Conservation (phyloP, 768 basidiomycete species). For the Calocera viscosa region DNA sequence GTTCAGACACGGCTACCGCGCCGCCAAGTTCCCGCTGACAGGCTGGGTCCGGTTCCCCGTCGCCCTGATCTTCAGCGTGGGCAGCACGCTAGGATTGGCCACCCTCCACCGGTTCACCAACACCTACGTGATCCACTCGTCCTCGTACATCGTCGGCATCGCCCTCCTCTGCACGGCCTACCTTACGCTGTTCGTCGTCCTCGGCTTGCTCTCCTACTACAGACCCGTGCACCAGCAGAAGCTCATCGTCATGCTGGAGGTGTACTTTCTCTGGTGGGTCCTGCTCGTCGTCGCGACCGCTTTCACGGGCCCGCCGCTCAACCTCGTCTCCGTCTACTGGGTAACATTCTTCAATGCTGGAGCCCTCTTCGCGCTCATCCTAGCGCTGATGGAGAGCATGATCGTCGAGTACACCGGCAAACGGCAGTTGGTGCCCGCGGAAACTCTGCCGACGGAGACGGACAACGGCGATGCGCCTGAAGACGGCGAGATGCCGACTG, state of each 20-base stretch:
- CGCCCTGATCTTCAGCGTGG: conserved; percentile 36
- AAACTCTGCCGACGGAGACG: conserved; percentile 1
- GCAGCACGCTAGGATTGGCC: conserved; percentile 38
- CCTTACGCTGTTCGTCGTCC: conserved; percentile 34
- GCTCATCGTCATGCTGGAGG: conserved; percentile 39
- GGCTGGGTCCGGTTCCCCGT: conserved; percentile 51
- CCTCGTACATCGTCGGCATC: conserved; percentile 39
- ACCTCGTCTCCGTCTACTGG: conserved; percentile 33
- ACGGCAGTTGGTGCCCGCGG: not conserved
- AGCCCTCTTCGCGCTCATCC: conserved; percentile 32
- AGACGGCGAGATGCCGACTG: conserved; percentile 29
- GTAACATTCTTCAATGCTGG: conserved; percentile 43
- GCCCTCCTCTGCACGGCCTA: conserved; percentile 42
- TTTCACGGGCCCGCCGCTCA: not conserved
- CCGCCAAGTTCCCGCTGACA: conserved; percentile 18
- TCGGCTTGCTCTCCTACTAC: conserved; percentile 24
- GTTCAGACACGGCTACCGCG: conserved; percentile 21
- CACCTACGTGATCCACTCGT: conserved; percentile 53
- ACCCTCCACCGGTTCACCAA: conserved; percentile 44
- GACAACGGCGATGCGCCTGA: conserved; percentile 8
- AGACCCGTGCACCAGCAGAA: conserved; percentile 35
- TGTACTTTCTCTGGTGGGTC: conserved; percentile 48
- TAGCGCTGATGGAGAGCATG: conserved; percentile 19
- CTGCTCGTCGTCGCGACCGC: conserved; percentile 41
- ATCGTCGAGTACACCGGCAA: not conserved